Base-by-base conservation (phyloP, 177 flowering plant species). In the Telopea speciosissima region DNA sequence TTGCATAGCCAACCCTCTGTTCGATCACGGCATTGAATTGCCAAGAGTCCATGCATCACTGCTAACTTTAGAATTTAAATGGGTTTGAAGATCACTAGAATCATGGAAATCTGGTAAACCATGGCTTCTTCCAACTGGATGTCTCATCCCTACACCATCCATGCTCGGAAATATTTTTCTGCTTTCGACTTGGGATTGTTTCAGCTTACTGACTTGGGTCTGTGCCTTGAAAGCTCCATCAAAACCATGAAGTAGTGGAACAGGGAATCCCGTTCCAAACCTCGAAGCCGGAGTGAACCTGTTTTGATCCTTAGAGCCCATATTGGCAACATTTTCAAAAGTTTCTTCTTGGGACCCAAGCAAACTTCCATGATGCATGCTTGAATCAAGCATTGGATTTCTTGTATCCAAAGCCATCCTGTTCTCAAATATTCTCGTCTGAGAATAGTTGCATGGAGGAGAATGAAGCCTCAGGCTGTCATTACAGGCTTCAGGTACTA, bases 91-190 rank as follows among this genome's bases (percentile, higher is more conserved):
- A 67, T 62, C 72, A 68, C 70, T 77, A 36, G 71, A 59, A 65
- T 24, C 72, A 62, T 16, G 60, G 19, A 61, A 62, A 26, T 72
- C 74, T 5, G 74, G 24, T 21, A 77, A 66, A 62, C 67, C 59
- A 65, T 75, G 68, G 67, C 44, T 66, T 68, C 70, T 77, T 26
- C 71, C 72, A 19, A 75, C 42, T 31, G 69, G 59, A 8, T 3
- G 40, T 67, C 66, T 67, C 40, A 62, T 67, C 54, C 79, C 70
- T 61, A 67, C 83, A 73, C 73, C 80, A 52, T 77, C 71, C 79
- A 78, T 74, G 62, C 33, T 70, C 72, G 40, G 12, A n/a, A 76
- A 74, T 49, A 69, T 54, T 31, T 63, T 54, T 63, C 69, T 36
- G 21, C n/a, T 56, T 9, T 63, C 61, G 19, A 71, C 77, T 33